phyloP scores from a whole-genome alignment of 768 basidiomycete genomes.

The Galerina sulciceps region DNA sequence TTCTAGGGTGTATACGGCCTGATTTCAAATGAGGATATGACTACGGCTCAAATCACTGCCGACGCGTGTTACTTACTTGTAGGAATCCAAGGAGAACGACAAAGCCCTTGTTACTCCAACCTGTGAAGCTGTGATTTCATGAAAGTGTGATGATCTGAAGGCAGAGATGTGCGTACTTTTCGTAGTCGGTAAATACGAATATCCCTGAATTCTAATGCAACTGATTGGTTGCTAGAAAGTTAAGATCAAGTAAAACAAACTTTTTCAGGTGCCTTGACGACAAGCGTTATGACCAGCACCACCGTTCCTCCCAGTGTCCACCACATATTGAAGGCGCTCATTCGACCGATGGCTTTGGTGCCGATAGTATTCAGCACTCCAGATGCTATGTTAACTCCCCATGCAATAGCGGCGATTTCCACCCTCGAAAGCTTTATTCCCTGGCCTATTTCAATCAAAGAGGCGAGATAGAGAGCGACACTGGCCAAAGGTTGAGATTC shows the following conservation, averaged over 20 bases:
- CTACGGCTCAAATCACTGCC: background rate
- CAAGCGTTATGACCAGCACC: constrained; percentile 58
- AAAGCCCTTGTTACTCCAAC: constrained; percentile 56
- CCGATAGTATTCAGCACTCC: constrained; percentile 61
- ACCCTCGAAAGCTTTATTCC: constrained; percentile 47
- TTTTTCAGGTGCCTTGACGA: constrained; percentile 59
- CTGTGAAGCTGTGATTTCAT: constrained; percentile 48
- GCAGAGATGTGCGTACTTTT: constrained; percentile 42
- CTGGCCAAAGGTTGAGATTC: constrained; percentile 26
- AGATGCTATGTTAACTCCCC: constrained; percentile 59
- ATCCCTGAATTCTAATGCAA: constrained; percentile 47
- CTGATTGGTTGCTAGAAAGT: background rate
- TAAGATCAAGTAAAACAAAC: constrained; percentile 29
- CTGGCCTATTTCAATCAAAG: constrained; percentile 52
- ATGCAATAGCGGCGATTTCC: constrained; percentile 56
- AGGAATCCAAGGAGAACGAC: constrained; percentile 63
- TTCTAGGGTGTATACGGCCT: constrained; percentile 64
- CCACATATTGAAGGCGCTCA: constrained; percentile 62
- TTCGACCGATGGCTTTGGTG: constrained; percentile 57
- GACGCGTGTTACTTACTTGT: constrained; percentile 40
- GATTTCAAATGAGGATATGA: background rate
- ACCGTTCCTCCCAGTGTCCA: constrained; percentile 65
- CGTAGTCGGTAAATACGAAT: constrained; percentile 61
- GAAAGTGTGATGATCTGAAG: background rate
- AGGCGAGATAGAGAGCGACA: constrained; percentile 59